These are phyloP conservation scores for Dentipellis sp. DNA, from an alignment of 768 basidiomycete species.

Conservation along the genomic window DNA sequence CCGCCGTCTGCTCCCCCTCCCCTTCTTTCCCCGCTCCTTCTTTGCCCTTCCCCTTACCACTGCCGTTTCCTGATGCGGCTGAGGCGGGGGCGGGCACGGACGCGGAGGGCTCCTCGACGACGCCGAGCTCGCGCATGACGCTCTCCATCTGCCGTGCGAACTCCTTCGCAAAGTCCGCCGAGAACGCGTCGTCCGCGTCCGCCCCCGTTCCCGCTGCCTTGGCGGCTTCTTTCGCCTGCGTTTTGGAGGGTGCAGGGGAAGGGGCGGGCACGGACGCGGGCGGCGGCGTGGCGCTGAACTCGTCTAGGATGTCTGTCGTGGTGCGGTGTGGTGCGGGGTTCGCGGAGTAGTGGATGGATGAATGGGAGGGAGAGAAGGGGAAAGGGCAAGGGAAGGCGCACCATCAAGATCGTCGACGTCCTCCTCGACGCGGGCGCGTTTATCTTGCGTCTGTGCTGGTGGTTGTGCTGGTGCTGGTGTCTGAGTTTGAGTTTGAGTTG, in stretches of 20 bases:
- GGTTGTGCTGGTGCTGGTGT: not conserved
- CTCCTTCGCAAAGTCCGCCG: conserved; percentile 28
- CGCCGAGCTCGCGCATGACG: conserved; percentile 30
- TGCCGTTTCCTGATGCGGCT: too few species aligned
- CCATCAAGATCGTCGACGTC: conserved; percentile 67
- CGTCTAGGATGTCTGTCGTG: conserved; percentile 37
- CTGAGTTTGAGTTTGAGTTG: not conserved
- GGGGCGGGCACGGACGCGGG: conserved; percentile 10
- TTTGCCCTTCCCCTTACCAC: not conserved
- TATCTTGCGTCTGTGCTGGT: not conserved
- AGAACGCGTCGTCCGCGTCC: conserved; percentile 11
- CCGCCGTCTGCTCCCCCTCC: conserved; percentile 12
- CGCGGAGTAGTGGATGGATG: not conserved
- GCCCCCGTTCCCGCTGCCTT: conserved; percentile 14
- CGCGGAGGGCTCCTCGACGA: conserved; percentile 14
- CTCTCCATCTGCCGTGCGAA: conserved; percentile 36
- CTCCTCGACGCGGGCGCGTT: conserved; percentile 28
- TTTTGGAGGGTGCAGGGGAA: conserved; percentile 11
- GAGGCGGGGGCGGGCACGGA: not conserved
- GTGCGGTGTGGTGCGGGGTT: not conserved
- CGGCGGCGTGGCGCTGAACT: conserved; percentile 23
- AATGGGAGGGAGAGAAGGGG: not conserved
- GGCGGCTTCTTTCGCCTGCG: conserved; percentile 11
- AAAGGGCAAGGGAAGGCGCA: conserved; percentile 13
- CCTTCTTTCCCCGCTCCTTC: conserved; percentile 2